Percentiles rank a stretch among this genome's conserved stretches.
Conservation (phyloP, 2,329 filamentous ascomycete species). For the Cadophora sp. region DNA sequence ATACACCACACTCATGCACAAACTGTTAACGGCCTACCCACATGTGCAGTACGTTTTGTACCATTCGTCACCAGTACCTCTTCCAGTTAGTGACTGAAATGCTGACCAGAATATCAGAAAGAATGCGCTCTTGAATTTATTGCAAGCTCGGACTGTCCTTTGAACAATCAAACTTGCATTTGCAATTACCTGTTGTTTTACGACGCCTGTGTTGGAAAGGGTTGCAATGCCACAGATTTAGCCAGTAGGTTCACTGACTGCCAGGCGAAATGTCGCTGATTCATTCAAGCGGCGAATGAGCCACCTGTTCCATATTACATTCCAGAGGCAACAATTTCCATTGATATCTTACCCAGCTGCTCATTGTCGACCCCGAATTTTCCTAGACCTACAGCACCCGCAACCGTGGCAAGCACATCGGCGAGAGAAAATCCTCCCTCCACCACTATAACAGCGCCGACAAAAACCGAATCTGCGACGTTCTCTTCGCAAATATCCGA, state of each 20-base stretch:
- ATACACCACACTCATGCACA: not conserved
- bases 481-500: not conserved
- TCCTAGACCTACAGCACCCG: not conserved
- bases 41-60: slow-evolving; percentile 14
- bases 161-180: slow-evolving; percentile 14
- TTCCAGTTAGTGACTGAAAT: not conserved
- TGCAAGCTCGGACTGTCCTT: slow-evolving; percentile 9
- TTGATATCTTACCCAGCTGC: not conserved
- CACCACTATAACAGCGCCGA: not conserved
- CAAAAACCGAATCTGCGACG: not conserved
- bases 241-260: not conserved
- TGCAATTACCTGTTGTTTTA: slow-evolving; percentile 19
- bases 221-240: slow-evolving; percentile 11
- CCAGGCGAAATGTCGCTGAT: not conserved
- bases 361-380: not conserved
- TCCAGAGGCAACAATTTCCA: slow-evolving; percentile 12
- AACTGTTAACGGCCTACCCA: slow-evolving; percentile 11
- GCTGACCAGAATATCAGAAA: slow-evolving; percentile 9
- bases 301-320: slow-evolving; percentile 20
- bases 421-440: not conserved
- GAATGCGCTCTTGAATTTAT: slow-evolving; percentile 20
- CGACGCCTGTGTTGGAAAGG: not conserved
- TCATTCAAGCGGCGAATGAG: not conserved
- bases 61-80: not conserved
- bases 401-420: not conserved